Evolutionary conservation across 345 rosid species (phyloP).

Genomic region (Rhizophora apiculata): DNA sequence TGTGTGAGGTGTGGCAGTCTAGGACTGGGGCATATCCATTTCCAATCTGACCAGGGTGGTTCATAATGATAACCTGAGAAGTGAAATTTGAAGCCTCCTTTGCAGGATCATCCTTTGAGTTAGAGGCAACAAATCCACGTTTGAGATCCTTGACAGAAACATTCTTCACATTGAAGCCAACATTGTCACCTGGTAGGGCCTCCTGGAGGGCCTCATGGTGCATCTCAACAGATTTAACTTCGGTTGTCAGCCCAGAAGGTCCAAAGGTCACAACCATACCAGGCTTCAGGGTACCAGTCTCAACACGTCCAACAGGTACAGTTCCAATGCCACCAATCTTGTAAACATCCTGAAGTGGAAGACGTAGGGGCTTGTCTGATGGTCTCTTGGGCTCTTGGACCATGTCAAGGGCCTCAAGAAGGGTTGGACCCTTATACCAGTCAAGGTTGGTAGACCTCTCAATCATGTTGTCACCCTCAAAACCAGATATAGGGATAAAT

Average conservation of each 20-base stretch:
- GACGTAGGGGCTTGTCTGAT: conserved; percentile 86
- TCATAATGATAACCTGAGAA: conserved; percentile 42
- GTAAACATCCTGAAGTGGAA: conserved; percentile 86
- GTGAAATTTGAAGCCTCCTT: conserved; percentile 40
- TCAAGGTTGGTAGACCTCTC: conserved; percentile 74
- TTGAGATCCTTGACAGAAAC: conserved; percentile 46
- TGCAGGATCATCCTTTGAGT: conserved; percentile 43
- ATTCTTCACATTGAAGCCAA: conserved; percentile 44
- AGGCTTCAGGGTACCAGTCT: conserved; percentile 26
- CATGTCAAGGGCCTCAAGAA: conserved; percentile 66
- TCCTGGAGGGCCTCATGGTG: conserved; percentile 29
- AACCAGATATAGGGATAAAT: conserved; percentile 74
- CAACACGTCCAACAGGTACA: conserved; percentile 47
- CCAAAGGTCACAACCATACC: conserved; percentile 30
- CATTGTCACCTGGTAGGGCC: conserved; percentile 37
- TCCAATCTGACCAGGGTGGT: conserved; percentile 43
- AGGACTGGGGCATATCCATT: conserved; percentile 33
- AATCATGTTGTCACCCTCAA: conserved; percentile 88
- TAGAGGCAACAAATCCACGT: conserved; percentile 40
- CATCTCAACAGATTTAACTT: conserved; percentile 30
- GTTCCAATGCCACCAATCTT: conserved; percentile 88
- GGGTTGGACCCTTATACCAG: conserved; percentile 81
- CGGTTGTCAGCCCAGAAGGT: conserved; percentile 26
- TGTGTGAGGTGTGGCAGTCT: conserved; percentile 34
- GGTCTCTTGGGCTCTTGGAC: conserved; percentile 79